These are phyloP conservation scores for Rhodotorula toruloides DNA, from an alignment of 768 basidiomycete genomes.

Conservation along the genomic window DNA sequence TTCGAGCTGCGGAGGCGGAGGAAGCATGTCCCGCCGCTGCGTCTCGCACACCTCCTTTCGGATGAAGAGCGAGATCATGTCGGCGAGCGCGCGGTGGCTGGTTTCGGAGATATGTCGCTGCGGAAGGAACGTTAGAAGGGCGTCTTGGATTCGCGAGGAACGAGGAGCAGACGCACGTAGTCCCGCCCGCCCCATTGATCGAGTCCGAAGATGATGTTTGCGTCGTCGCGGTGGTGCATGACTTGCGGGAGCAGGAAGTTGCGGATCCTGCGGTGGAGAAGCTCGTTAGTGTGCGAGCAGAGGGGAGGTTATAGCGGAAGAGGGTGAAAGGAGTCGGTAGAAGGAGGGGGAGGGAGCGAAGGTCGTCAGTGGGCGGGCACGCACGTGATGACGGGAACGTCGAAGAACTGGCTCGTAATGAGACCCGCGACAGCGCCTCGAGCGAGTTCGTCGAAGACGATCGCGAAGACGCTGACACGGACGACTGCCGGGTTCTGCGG, in stretches of 20 bases:
- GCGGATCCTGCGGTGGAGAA: constrained; percentile 6
- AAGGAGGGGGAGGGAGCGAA: background rate
- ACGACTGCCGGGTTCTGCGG: constrained; percentile 28
- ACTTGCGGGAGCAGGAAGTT: constrained; percentile 27
- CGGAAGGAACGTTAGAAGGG: background rate
- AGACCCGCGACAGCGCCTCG: constrained; percentile 8
- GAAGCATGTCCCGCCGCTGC: background rate
- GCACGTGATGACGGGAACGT: constrained; percentile 29
- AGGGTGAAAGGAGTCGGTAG: too few species aligned
- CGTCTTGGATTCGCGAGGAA: background rate
- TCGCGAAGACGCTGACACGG: constrained; percentile 12
- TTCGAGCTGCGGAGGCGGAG: background rate
- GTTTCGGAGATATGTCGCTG: constrained; percentile 22
- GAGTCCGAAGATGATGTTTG: constrained; percentile 10
- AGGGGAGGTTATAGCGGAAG: too few species aligned
- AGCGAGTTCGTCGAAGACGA: constrained; percentile 20
- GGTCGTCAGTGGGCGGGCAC: too few species aligned
- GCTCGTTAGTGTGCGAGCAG: background rate
- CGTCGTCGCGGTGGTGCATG: constrained; percentile 19
- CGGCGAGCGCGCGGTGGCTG: constrained; percentile 12
- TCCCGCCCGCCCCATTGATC: constrained; percentile 6
- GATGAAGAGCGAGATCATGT: constrained; percentile 31
- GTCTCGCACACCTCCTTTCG: constrained; percentile 29
- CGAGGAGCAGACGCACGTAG: constrained; percentile 4
- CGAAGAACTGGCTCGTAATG: constrained; percentile 15